phyloP scores from a whole-genome alignment of 768 basidiomycete species.

The Podaxis rugospora region DNA sequence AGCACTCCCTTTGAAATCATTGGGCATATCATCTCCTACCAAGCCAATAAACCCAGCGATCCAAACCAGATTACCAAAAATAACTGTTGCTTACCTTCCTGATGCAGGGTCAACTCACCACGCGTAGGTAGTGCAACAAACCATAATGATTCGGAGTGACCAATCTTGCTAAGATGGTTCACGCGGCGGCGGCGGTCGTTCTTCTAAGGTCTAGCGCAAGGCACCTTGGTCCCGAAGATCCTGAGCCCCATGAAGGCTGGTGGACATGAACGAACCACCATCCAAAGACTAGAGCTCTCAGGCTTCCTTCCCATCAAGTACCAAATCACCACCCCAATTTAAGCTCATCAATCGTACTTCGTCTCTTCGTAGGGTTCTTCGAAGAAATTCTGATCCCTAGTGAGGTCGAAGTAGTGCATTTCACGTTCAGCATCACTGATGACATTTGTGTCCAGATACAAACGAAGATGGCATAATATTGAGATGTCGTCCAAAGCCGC shows the following conservation, averaged over 20 bases:
- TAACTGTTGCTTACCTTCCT: slow-evolving; percentile 5
- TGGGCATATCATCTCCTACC: neutral
- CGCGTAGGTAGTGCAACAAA: neutral
- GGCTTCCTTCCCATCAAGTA: slow-evolving; percentile 4
- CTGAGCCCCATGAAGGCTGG: neutral
- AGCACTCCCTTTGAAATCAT: neutral
- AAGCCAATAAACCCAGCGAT: neutral
- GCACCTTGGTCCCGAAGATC: neutral
- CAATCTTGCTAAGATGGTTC: neutral
- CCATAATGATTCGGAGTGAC: neutral
- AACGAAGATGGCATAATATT: neutral
- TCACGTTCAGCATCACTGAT: neutral
- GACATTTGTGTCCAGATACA: neutral
- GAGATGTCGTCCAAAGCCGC: neutral
- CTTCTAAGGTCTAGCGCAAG: neutral
- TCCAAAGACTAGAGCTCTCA: neutral
- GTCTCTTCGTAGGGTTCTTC: neutral
- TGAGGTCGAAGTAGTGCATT: neutral
- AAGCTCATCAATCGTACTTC: slow-evolving; percentile 5
- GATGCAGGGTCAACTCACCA: neutral
- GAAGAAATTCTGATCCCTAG: slow-evolving; percentile 10
- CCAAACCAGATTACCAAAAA: slow-evolving; percentile 1
- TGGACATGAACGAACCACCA: neutral
- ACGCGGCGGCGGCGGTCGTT: neutral
- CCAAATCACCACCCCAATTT: slow-evolving; percentile 2